Conservation (phyloP, 192 early-diverging fungal genomes). For the Funneliformis geosporum region DNA sequence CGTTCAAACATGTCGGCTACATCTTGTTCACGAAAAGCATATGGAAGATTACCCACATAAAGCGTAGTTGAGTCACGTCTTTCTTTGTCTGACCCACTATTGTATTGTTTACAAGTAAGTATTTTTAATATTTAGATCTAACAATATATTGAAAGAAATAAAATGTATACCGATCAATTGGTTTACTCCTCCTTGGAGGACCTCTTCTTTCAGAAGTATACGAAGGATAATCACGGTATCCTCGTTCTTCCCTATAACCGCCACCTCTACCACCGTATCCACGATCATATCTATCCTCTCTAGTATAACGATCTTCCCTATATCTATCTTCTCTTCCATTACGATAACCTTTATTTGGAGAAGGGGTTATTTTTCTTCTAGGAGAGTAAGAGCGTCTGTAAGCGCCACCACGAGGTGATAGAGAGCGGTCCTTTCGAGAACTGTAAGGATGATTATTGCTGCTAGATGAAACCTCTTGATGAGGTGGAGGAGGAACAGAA, state of each 20-base stretch:
- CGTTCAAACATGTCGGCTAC: constrained; percentile 73
- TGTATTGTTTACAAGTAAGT: neutral
- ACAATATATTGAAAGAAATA: constrained; percentile 20
- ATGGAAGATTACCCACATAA: constrained; percentile 78
- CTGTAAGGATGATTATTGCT: constrained; percentile 16
- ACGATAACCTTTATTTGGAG: constrained; percentile 40
- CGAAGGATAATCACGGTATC: constrained; percentile 45
- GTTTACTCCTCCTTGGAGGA: constrained; percentile 49
- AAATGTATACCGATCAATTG: constrained; percentile 47
- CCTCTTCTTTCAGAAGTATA: constrained; percentile 43
- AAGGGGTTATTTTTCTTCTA: constrained; percentile 41
- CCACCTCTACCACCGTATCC: constrained; percentile 42
- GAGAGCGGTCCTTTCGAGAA: constrained; percentile 28
- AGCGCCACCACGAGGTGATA: constrained; percentile 28
- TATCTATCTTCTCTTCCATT: constrained; percentile 38
- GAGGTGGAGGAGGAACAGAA: constrained; percentile 19
- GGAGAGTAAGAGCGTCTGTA: constrained; percentile 46
- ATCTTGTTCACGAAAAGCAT: constrained; percentile 68
- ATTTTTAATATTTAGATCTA: neutral
- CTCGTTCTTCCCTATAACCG: constrained; percentile 41
- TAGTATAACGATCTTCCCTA: constrained; percentile 35
- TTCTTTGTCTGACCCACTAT: constrained; percentile 69
- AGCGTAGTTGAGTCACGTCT: constrained; percentile 61
- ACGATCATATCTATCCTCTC: constrained; percentile 40
- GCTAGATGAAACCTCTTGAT: neutral